A percentile compares a stretch with the other conserved stretches of the same genome.
Evolutionary conservation across 495 filamentous ascomycete genomes (phyloP).

Genomic region (Aspergillus funiculosus): DNA sequence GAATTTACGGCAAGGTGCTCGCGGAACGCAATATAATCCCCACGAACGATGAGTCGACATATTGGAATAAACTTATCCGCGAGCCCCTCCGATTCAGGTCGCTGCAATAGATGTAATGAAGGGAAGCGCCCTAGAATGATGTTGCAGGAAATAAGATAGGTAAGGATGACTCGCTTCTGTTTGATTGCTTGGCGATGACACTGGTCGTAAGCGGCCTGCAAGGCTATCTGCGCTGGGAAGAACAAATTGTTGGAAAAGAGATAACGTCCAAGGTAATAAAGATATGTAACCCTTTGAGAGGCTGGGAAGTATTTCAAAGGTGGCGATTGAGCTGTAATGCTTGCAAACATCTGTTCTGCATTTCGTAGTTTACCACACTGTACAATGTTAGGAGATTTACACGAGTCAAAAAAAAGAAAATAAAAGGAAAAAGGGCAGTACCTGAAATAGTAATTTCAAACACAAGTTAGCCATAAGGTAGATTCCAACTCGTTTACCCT

Average conservation of each 20-base stretch:
- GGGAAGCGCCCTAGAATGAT: slow-evolving; percentile 85
- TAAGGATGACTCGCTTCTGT: slow-evolving; percentile 74
- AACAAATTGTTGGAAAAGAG: slow-evolving; percentile 78
- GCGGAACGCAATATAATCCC: slow-evolving; percentile 74
- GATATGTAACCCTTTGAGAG: slow-evolving; percentile 83
- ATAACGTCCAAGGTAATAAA: slow-evolving; percentile 92
- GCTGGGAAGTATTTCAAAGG: slow-evolving; percentile 74
- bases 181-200: slow-evolving; percentile 59
- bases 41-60: slow-evolving; percentile 64
- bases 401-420: background rate
- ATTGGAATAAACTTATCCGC: slow-evolving; percentile 67
- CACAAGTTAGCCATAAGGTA: slow-evolving; percentile 89
- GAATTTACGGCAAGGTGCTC: slow-evolving; percentile 52
- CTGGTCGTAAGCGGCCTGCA: slow-evolving; percentile 76
- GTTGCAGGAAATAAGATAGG: slow-evolving; percentile 77
- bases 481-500: slow-evolving; percentile 80
- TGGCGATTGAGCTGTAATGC: slow-evolving; percentile 76
- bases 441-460: slow-evolving; percentile 81
- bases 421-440: slow-evolving; percentile 29
- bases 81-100: slow-evolving; percentile 68
- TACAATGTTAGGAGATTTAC: slow-evolving; percentile 2
- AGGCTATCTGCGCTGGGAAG: slow-evolving; percentile 61
- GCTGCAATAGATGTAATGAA: slow-evolving; percentile 53
- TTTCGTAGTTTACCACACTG: slow-evolving; percentile 53
- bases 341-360: slow-evolving; percentile 82